Evolutionary conservation across 2,329 filamentous ascomycete species (phyloP).

Genomic region (Sarocladiaceae sp.): DNA sequence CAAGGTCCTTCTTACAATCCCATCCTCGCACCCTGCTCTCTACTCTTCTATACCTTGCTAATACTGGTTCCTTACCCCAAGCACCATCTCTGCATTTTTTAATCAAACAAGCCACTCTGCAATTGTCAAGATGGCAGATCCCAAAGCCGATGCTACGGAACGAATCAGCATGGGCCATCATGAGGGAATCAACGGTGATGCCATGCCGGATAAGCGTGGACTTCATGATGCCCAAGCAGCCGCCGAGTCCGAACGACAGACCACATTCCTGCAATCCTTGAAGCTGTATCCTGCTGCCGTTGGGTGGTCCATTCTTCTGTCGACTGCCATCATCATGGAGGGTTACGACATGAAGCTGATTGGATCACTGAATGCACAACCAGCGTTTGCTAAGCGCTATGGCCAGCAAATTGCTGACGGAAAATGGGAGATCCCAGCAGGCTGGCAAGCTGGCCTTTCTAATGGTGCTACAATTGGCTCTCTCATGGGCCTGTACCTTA

Average conservation of each 20-base stretch:
- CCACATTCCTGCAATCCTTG: slow-evolving; percentile 20
- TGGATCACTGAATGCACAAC: background rate
- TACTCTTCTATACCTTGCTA: no score
- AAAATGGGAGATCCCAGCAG: slow-evolving; percentile 29
- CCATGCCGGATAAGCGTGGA: background rate
- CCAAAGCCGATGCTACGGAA: no score
- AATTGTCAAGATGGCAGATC: no score
- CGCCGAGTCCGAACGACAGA: background rate
- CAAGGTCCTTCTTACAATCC: no score
- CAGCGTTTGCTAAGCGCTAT: background rate
- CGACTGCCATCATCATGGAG: slow-evolving; percentile 36
- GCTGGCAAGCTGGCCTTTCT: slow-evolving; percentile 50
- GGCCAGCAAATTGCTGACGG: background rate
- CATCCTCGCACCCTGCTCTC: no score
- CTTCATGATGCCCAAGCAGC: background rate
- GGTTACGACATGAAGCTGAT: slow-evolving; percentile 27
- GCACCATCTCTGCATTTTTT: no score
- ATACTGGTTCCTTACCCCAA: no score
- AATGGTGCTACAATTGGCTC: slow-evolving; percentile 54
- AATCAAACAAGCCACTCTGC: no score
- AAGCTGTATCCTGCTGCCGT: slow-evolving; percentile 36
- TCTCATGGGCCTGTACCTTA: slow-evolving; percentile 57
- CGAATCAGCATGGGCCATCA: background rate
- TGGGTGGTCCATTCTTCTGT: slow-evolving; percentile 36
- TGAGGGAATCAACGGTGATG: background rate